phyloP scores from a whole-genome alignment of 208 protist species.

The Leishmania gerbilli region DNA sequence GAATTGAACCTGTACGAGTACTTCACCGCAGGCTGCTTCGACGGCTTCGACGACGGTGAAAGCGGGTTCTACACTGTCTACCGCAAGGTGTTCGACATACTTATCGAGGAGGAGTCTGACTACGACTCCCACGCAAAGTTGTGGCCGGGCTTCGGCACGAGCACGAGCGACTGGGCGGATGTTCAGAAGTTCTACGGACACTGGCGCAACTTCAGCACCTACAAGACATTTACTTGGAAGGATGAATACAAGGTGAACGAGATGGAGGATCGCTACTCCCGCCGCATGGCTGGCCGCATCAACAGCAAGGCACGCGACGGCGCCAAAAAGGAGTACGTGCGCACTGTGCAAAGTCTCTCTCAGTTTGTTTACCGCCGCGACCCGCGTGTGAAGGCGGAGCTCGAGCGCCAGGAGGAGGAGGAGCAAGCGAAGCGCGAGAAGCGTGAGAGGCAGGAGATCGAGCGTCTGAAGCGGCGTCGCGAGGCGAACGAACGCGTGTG shows the following conservation, averaged over 20 bases:
- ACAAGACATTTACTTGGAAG: constrained; percentile 89
- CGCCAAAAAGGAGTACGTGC: constrained; percentile 88
- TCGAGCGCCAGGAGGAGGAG: constrained; percentile 62
- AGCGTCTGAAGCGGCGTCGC: constrained; percentile 57
- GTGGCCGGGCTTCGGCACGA: constrained; percentile 81
- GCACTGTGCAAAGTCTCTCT: constrained; percentile 74
- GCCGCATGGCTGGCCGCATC: constrained; percentile 83
- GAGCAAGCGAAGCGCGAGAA: constrained; percentile 58
- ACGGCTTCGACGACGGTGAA: constrained; percentile 77
- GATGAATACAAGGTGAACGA: constrained; percentile 93
- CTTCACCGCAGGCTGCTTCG: constrained; percentile 83
- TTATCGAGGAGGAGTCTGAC: constrained; percentile 75
- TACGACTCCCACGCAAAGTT: constrained; percentile 53
- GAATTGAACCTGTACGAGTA: constrained; percentile 85
- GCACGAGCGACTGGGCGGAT: constrained; percentile 50
- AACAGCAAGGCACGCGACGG: constrained; percentile 80
- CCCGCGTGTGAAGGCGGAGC: constrained; percentile 76
- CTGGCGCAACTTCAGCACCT: constrained; percentile 89
- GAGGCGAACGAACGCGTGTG: constrained; percentile 84
- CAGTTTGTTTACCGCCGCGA: constrained; percentile 88
- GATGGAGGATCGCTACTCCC: constrained; percentile 87
- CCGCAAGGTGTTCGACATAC: constrained; percentile 64
- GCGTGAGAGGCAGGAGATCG: constrained; percentile 52
- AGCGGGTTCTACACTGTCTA: constrained; percentile 86
- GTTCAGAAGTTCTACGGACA: constrained; percentile 81